These are phyloP conservation scores for Clarireedia paspali DNA, from an alignment of 2,329 filamentous ascomycete genomes.

Conservation along the genomic window DNA sequence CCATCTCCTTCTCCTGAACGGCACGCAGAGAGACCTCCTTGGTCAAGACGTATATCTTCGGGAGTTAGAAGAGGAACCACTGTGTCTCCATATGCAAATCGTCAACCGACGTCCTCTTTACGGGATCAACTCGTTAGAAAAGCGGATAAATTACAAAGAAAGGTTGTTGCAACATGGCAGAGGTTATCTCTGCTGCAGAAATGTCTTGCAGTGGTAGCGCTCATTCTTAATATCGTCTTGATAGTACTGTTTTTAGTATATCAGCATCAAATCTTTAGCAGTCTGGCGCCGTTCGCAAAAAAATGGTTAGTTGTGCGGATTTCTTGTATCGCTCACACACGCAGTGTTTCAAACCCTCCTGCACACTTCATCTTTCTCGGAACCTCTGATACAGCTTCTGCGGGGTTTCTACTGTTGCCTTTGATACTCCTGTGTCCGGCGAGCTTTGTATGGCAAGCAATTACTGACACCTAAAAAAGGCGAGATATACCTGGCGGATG, in stretches of 20 bases:
- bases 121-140: slow-evolving; percentile 36
- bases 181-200: slow-evolving; percentile 54
- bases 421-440: no score
- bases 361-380: background rate
- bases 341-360: background rate
- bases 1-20: slow-evolving; percentile 38
- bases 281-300: slow-evolving; percentile 64
- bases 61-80: slow-evolving; percentile 25
- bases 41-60: slow-evolving; percentile 39
- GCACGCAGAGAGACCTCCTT: slow-evolving; percentile 38
- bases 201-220: slow-evolving; percentile 44
- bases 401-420: no score
- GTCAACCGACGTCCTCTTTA: slow-evolving; percentile 23
- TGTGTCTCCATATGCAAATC: slow-evolving; percentile 17
- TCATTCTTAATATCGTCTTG: slow-evolving; percentile 42
- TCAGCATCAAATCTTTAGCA: slow-evolving; percentile 71
- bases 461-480: slow-evolving; percentile 43
- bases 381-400: no score
- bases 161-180: slow-evolving; percentile 43
- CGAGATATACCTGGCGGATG: slow-evolving; percentile 64
- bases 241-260: slow-evolving; percentile 66
- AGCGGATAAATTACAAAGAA: slow-evolving; percentile 45
- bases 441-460: slow-evolving; percentile 26
- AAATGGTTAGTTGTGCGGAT: slow-evolving; percentile 41
- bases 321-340: background rate